Evolutionary conservation across 768 basidiomycete genomes (phyloP).

Genomic region (Xerocomellus amylosporus): DNA sequence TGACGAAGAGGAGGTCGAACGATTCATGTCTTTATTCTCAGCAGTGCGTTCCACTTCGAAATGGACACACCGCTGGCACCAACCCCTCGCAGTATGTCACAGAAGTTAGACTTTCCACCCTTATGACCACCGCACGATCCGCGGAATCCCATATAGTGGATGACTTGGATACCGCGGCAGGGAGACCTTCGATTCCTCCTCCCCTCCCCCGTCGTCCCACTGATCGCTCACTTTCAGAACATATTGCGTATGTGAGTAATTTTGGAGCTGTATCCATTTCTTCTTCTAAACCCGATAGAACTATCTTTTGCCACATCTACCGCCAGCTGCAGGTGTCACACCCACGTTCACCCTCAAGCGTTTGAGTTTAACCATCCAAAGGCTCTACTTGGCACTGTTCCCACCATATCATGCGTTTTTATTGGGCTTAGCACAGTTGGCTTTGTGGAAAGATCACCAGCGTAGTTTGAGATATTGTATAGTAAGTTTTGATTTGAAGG

Average conservation of each 20-base stretch:
- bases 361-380: slow-evolving; percentile 47
- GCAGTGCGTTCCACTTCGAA: slow-evolving; percentile 39
- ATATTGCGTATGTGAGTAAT: slow-evolving; percentile 25
- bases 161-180: background rate
- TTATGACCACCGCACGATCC: slow-evolving; percentile 24
- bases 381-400: slow-evolving; percentile 53
- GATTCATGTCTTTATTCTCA: slow-evolving; percentile 61
- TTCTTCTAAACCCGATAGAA: slow-evolving; percentile 25
- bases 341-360: slow-evolving; percentile 55
- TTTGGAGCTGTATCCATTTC: slow-evolving; percentile 6
- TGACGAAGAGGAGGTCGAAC: slow-evolving; percentile 61
- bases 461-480: slow-evolving; percentile 49
- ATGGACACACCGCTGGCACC: background rate
- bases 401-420: slow-evolving; percentile 50
- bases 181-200: background rate
- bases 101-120: slow-evolving; percentile 45
- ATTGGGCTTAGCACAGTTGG: slow-evolving; percentile 38
- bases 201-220: slow-evolving; percentile 4
- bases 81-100: slow-evolving; percentile 48
- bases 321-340: slow-evolving; percentile 36
- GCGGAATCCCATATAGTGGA: slow-evolving; percentile 8
- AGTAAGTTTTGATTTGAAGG: slow-evolving; percentile 37
- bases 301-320: slow-evolving; percentile 48
- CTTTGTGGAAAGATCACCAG: slow-evolving; percentile 52
- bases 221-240: slow-evolving; percentile 26